Evolutionary conservation across 2,329 filamentous ascomycete species (phyloP), one percentile per base, ranked within the genome.

Genomic region (Paraconiothyrium brasiliense): DNA sequence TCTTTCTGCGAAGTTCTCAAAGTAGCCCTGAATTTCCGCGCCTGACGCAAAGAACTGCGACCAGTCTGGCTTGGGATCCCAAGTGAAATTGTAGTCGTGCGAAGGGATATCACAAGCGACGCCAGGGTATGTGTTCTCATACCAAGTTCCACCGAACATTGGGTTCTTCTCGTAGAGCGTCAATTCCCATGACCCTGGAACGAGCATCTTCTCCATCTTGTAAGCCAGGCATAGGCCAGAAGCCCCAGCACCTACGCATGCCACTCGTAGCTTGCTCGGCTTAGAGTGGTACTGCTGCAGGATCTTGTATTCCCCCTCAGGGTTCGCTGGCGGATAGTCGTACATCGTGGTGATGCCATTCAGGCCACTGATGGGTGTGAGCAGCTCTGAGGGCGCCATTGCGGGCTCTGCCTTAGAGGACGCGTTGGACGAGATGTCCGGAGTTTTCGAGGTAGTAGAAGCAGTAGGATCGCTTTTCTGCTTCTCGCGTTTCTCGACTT

Each of bases 51-150:
- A 85, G 69, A 83, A 84, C 13, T 81, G 78, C 6, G 78, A 79
- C 83, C 83, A 84, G 8, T 90, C 82, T 0, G 82, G 83, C 70
- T 89, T 89, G 2, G 84, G 85, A 58, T 84, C 81, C 83, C 85
- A 89, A 2, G 85, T 85, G 69, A 87, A 89, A 69, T 87, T 87
- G 69, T 89, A 89, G 73, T 85, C 87, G 75, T 89, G 86, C 1
- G 71, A 64, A 11, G 74, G 74, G 27, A 77, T 76, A 61, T 77
- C 74, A 58, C 75, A 77, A 30, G 73, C 74, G 14, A 74, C 68
- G 51, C 75, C 75, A 2, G 74, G 74, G 54, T 77, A 76, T 1
- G 68, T 72, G 54, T 77, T 76, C 59, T 77, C 74, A 59, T 75
- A 76, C 74, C 74, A 75, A 4, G 73, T 75, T 43, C 73, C 73